Evolutionary conservation across 2,329 filamentous ascomycete species (phyloP), one percentile per base, ranked within the genome.

Genomic region (Fusarium hostae): DNA sequence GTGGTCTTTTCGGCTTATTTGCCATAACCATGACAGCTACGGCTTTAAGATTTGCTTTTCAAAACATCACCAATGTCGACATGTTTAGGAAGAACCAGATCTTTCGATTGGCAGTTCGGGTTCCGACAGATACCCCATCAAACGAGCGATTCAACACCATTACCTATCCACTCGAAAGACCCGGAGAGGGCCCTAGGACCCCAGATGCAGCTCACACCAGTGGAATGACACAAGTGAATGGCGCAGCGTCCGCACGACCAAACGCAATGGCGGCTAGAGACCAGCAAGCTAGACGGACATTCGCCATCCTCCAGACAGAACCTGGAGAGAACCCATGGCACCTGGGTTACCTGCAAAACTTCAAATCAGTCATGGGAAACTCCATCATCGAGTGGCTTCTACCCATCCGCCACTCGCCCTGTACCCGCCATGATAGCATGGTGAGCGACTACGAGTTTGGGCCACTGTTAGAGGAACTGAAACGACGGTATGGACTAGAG

Each of bases 281-380:
- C 70, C 75, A 78, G 45, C 81, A 84, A 5, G 88, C 89, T 28
- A 85, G 83, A 9, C 88, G 91, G 32, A 92, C 88, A 15, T 98
- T 97, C 78, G 94, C 93, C 16, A 91, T 98, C 43, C 84, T 98
- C 4, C 87, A 89, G 67, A 93, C 92, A 0, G 84, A 89, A 6
- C 86, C 89, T 0, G 91, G 93, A 13, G 91, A 96, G 74, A 97
- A 97, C 73, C 94, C 94, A 0, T 99, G 94, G 90, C 89, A 97
- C 75, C 83, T 96, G 2, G 93, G 92, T 4, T 82, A 82, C 12
- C 85, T 87, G 68, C 82, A 85, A 32, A 98, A 98, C 77, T 91
- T 94, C 82, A 88, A 89, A 71, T 87, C 91, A 18, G 89, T 98
- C 28, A 94, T 99, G 90, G 95, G 95, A 0, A 82, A 87, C 50